Evolutionary conservation across 2,329 filamentous ascomycete species (phyloP).

Genomic region (Fusarium metavorans): DNA sequence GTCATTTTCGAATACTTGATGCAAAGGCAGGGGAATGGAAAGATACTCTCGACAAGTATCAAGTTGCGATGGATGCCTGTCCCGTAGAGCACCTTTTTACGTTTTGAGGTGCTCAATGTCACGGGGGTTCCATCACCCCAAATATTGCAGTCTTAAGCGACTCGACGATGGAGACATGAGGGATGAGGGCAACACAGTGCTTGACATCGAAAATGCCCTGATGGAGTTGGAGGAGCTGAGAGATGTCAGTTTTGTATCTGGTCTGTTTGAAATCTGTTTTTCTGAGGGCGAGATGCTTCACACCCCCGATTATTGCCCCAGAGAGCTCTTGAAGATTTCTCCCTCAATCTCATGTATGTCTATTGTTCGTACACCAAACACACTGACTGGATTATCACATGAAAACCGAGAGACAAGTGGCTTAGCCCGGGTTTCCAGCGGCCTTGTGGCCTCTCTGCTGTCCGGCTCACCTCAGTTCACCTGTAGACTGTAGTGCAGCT

Average conservation of each 20-base stretch:
- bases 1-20: background rate
- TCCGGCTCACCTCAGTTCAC: no score
- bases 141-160: background rate
- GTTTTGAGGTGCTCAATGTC: background rate
- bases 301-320: no score
- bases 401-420: no score
- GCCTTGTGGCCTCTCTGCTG: no score
- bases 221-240: background rate
- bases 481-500: no score
- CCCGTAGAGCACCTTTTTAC: background rate
- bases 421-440: no score
- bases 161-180: background rate
- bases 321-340: no score
- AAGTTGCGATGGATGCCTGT: background rate
- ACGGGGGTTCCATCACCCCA: background rate
- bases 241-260: background rate
- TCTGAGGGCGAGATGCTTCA: no score
- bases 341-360: no score
- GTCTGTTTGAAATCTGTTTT: no score
- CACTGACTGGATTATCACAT: no score
- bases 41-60: background rate
- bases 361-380: no score
- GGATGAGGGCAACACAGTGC: background rate
- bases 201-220: background rate
- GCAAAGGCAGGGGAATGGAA: background rate